Percentiles rank a stretch among this genome's conserved stretches.
These are phyloP conservation scores for Pichia kudriavzevii DNA, from an alignment of 1,139 yeast genomes.

Conservation along the genomic window DNA sequence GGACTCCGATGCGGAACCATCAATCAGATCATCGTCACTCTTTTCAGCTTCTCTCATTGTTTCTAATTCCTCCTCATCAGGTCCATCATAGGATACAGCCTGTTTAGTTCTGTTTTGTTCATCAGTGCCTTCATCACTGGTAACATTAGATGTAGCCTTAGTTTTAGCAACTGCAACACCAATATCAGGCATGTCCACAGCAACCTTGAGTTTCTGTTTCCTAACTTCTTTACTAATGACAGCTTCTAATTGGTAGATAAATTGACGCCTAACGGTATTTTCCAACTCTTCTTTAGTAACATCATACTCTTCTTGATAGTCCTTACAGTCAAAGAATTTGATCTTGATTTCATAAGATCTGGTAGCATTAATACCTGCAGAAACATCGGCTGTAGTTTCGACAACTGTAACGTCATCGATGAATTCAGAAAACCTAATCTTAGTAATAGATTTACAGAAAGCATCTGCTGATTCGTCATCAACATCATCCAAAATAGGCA, in stretches of 20 bases:
- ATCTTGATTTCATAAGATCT: constrained; percentile 72
- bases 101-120: constrained; percentile 60
- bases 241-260: constrained; percentile 63
- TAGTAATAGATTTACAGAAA: constrained; percentile 86
- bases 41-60: constrained; percentile 78
- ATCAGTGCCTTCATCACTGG: constrained; percentile 58
- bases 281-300: constrained; percentile 76
- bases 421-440: constrained; percentile 79
- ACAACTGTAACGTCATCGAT: constrained; percentile 79
- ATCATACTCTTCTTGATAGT: constrained; percentile 85
- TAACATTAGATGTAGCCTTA: constrained; percentile 33
- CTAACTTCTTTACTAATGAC: constrained; percentile 75
- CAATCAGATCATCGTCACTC: constrained; percentile 52
- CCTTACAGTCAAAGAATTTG: constrained; percentile 67
- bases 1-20: constrained; percentile 33
- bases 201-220: constrained; percentile 55
- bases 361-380: constrained; percentile 46
- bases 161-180: constrained; percentile 67
- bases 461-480: constrained; percentile 82
- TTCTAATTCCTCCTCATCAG: constrained; percentile 88
- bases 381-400: constrained; percentile 65
- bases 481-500: constrained; percentile 76
- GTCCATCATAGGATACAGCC: constrained; percentile 88
- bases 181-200: constrained; percentile 47
- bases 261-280: constrained; percentile 52